phyloP scores from a whole-genome alignment of 139 green algal genomes.

The Chlamydomonas asymmetrica region DNA sequence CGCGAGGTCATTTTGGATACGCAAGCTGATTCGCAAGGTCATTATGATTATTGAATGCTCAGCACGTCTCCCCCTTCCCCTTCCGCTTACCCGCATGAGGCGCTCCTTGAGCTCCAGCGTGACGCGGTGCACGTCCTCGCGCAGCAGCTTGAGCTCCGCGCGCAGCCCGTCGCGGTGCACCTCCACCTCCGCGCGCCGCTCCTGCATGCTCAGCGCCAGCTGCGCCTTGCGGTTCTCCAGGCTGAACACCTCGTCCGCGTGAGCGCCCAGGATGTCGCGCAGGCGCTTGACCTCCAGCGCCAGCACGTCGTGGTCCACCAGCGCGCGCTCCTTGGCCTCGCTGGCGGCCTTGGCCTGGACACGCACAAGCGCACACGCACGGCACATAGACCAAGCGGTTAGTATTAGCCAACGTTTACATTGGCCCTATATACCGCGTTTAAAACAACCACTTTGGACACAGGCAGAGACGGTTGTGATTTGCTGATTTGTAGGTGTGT shows the following conservation, averaged over 20 bases:
- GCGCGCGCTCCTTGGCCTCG: conserved; percentile 72
- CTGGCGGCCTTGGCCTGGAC: conserved; percentile 37
- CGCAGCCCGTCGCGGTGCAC: conserved; percentile 70
- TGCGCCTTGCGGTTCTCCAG: conserved; percentile 77
- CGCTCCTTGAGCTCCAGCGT: conserved; percentile 80
- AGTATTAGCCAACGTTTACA: no score
- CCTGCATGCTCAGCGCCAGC: conserved; percentile 77
- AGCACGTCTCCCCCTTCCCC: no score
- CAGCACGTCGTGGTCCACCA: conserved; percentile 84
- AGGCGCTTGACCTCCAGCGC: conserved; percentile 78
- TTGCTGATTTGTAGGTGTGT: no score
- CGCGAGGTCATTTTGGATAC: no score
- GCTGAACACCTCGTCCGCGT: conserved; percentile 70
- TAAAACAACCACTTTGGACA: no score
- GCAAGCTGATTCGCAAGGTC: no score
- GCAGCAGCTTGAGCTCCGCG: conserved; percentile 74
- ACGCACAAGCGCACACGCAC: conserved; percentile 2
- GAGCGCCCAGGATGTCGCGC: conserved; percentile 57
- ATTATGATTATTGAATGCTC: no score
- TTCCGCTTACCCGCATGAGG: conserved; percentile 18
- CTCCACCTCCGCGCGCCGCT: conserved; percentile 77
- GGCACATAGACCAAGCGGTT: no score
- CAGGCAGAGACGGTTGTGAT: no score
- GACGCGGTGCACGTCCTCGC: conserved; percentile 79
- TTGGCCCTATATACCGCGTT: no score